These are phyloP conservation scores for Terfezia boudieri DNA, from an alignment of 495 filamentous ascomycete genomes.

Conservation along the genomic window DNA sequence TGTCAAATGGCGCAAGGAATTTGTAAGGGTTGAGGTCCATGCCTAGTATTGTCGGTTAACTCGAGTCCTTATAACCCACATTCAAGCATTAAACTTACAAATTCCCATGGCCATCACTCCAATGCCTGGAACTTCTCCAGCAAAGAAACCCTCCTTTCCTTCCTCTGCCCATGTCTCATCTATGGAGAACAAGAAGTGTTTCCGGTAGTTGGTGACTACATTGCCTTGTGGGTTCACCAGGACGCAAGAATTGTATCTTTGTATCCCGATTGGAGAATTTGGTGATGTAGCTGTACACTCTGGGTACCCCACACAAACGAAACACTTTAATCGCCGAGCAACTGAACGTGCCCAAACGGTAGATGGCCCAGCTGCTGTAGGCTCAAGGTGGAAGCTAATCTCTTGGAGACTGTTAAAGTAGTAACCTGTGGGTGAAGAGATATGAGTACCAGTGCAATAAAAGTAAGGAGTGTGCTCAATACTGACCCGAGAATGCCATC, in stretches of 20 bases:
- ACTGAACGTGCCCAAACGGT: slow-evolving; percentile 58
- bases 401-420: slow-evolving; percentile 63
- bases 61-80: slow-evolving; percentile 2
- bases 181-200: slow-evolving; percentile 72
- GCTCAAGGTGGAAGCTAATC: slow-evolving; percentile 66
- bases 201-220: slow-evolving; percentile 65
- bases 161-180: slow-evolving; percentile 82
- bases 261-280: slow-evolving; percentile 18
- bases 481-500: slow-evolving; percentile 64
- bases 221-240: slow-evolving; percentile 51
- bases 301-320: slow-evolving; percentile 78
- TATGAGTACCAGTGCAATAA: neutral
- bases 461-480: neutral
- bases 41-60: slow-evolving; percentile 20
- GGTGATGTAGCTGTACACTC: slow-evolving; percentile 35
- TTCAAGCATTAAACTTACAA: slow-evolving; percentile 35
- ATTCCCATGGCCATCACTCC: slow-evolving; percentile 63
- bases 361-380: slow-evolving; percentile 45
- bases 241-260: slow-evolving; percentile 63
- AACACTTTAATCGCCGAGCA: slow-evolving; percentile 49
- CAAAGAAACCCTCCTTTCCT: slow-evolving; percentile 39
- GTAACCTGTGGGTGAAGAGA: slow-evolving; percentile 37
- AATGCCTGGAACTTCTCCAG: slow-evolving; percentile 27
- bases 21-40: slow-evolving; percentile 41
- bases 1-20: slow-evolving; percentile 35